These are phyloP conservation scores for Eutrema heterophyllum DNA, from an alignment of 345 rosid species.

Conservation along the genomic window DNA sequence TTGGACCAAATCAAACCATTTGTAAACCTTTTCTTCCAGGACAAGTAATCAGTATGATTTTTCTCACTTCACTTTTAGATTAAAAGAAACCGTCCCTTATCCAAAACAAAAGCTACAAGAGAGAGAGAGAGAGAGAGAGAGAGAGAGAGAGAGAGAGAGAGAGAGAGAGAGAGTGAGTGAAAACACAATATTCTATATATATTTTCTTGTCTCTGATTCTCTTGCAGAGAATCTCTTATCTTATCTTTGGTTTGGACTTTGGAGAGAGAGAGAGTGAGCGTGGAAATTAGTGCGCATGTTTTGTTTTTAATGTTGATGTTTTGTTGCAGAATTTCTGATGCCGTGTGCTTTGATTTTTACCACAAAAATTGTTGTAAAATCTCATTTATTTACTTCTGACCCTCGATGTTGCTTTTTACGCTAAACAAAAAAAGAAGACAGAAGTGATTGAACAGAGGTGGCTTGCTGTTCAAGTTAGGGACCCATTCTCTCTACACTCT, in stretches of 20 bases:
- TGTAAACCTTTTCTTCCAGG: conserved; percentile 26
- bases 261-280: conserved; percentile 7
- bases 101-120: neutral
- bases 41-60: conserved; percentile 14
- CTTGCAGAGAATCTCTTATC: conserved; percentile 17
- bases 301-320: conserved; percentile 5
- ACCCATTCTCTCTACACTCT: conserved; percentile 18
- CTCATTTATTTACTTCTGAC: conserved; percentile 15
- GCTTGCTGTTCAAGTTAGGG: conserved; percentile 27
- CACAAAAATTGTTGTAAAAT: conserved; percentile 1
- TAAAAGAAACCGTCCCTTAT: neutral
- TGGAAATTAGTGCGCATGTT: conserved; percentile 10
- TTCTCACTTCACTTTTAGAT: neutral
- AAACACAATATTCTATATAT: neutral
- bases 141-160: neutral
- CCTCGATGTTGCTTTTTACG: conserved; percentile 23
- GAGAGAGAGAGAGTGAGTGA: neutral
- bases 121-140: neutral
- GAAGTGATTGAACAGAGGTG: conserved; percentile 18
- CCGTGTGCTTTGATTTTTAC: conserved; percentile 25
- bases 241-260: too few species aligned
- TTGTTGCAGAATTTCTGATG: conserved; percentile 26
- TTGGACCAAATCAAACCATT: neutral
- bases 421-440: conserved; percentile 11
- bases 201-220: conserved; percentile 14